phyloP scores from a whole-genome alignment of 2,329 filamentous ascomycete species.

The Fusarium marasasianum region DNA sequence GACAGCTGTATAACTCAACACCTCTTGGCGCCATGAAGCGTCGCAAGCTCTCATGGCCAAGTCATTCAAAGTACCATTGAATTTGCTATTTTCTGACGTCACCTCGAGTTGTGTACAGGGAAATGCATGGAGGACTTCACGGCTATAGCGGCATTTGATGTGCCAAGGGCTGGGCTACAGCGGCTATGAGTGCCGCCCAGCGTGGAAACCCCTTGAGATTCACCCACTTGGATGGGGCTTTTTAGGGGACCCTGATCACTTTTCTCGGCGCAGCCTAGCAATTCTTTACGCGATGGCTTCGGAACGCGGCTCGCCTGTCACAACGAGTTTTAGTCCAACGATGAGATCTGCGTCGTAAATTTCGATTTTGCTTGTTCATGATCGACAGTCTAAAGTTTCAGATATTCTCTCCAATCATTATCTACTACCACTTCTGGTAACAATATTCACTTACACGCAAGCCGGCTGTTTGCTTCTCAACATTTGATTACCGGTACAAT shows the following conservation, averaged over 20 bases:
- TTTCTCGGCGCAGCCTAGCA: background rate
- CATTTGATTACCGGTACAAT: background rate
- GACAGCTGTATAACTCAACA: slow-evolving; percentile 14
- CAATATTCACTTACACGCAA: background rate
- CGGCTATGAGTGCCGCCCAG: slow-evolving; percentile 29
- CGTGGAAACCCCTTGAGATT: background rate
- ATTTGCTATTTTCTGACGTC: slow-evolving; percentile 36
- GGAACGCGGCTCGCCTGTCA: slow-evolving; percentile 25
- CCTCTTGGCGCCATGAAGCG: slow-evolving; percentile 29
- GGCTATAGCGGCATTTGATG: slow-evolving; percentile 32
- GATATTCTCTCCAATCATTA: background rate
- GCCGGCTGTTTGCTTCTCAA: background rate
- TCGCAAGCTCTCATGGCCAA: slow-evolving; percentile 34
- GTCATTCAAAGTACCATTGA: slow-evolving; percentile 11
- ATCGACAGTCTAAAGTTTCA: background rate
- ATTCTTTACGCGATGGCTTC: slow-evolving; percentile 21
- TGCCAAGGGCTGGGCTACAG: slow-evolving; percentile 34
- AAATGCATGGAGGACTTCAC: slow-evolving; percentile 10
- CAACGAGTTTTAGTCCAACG: background rate
- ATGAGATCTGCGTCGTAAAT: background rate
- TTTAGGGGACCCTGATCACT: slow-evolving; percentile 21
- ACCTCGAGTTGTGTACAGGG: slow-evolving; percentile 12
- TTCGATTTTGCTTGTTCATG: background rate
- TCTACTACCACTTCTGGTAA: background rate
- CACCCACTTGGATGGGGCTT: background rate